phyloP scores from a whole-genome alignment of 2,329 filamentous ascomycete species.

The Fusarium nematophilum region DNA sequence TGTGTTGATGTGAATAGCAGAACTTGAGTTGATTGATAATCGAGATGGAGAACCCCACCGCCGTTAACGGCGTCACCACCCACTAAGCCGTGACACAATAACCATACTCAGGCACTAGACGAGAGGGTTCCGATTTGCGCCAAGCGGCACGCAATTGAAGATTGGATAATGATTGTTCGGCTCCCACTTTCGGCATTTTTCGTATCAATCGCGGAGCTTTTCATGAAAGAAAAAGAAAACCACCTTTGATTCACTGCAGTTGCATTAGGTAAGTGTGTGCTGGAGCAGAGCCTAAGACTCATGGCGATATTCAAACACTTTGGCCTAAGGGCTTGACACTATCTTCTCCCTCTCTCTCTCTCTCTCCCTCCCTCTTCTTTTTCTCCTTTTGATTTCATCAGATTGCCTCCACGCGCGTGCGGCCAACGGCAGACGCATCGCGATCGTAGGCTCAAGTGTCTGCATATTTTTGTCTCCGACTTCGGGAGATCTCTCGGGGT shows the following conservation, averaged over 20 bases:
- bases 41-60: constrained; percentile 18
- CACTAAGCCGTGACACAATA: constrained; percentile 18
- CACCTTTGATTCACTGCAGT: background rate
- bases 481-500: constrained; percentile 5
- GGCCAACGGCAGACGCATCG: background rate
- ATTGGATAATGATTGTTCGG: constrained; percentile 1
- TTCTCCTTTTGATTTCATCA: background rate
- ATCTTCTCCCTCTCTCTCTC: background rate
- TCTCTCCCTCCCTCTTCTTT: background rate
- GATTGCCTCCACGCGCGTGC: background rate
- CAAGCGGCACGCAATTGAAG: constrained; percentile 7
- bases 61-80: background rate
- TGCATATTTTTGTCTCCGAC: constrained; percentile 12
- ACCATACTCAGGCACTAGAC: too few species aligned
- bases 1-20: constrained; percentile 16
- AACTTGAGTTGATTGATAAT: constrained; percentile 33
- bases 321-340: background rate
- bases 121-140: background rate
- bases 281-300: background rate
- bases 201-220: background rate
- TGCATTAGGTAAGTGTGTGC: too few species aligned
- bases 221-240: background rate
- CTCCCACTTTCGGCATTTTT: constrained; percentile 5
- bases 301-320: constrained; percentile 10
- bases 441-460: too few species aligned